These are phyloP conservation scores for Kluyveromyces siamensis DNA, from an alignment of 805 yeast genomes.

Conservation along the genomic window DNA sequence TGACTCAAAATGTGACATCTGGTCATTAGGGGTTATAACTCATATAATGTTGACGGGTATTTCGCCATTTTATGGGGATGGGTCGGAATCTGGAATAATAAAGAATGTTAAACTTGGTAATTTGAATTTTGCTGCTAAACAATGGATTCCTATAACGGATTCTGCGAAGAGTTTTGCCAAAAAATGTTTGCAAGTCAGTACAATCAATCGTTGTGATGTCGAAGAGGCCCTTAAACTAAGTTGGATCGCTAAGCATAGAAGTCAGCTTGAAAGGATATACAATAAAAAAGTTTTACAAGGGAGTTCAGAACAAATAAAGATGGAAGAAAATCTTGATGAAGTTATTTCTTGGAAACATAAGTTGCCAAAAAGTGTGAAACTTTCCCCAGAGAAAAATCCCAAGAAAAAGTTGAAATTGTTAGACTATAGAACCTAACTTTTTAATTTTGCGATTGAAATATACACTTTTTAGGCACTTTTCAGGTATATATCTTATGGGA, in stretches of 20 bases:
- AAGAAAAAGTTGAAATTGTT: background rate
- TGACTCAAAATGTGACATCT: constrained; percentile 50
- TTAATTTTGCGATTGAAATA: background rate
- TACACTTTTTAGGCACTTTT: too few species aligned
- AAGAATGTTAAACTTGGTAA: constrained; percentile 34
- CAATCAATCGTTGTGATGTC: constrained; percentile 30
- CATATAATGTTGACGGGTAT: constrained; percentile 55
- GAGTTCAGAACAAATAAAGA: background rate
- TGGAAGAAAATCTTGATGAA: constrained; percentile 2
- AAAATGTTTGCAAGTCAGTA: constrained; percentile 32
- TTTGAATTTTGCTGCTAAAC: constrained; percentile 30
- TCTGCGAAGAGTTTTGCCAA: constrained; percentile 40
- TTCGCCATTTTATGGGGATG: constrained; percentile 51
- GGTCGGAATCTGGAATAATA: constrained; percentile 34
- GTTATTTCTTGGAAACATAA: constrained; percentile 16
- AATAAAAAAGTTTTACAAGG: constrained; percentile 21
- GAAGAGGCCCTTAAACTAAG: constrained; percentile 33
- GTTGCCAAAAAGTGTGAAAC: constrained; percentile 15
- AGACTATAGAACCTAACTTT: background rate
- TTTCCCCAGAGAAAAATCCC: constrained; percentile 2
- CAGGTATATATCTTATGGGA: too few species aligned
- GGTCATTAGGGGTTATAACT: constrained; percentile 59
- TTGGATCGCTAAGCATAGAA: constrained; percentile 39
- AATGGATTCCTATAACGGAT: constrained; percentile 36
- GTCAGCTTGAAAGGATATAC: constrained; percentile 32